These are phyloP conservation scores for Ophiostoma perfectum DNA, from an alignment of 2,329 filamentous ascomycete genomes.

Conservation along the genomic window DNA sequence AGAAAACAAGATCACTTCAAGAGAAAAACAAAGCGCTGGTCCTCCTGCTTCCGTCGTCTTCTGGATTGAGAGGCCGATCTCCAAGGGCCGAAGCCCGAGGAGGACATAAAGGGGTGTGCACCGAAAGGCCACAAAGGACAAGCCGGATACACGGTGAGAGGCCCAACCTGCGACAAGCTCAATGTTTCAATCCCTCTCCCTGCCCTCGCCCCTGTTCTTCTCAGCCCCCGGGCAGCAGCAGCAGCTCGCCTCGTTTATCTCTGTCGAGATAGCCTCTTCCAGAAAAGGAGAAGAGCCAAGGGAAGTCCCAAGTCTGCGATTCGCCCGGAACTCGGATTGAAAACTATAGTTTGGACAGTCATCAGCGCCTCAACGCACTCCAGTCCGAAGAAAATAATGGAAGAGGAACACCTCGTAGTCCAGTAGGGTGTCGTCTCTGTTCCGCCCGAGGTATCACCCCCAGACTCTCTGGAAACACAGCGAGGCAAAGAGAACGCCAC, in stretches of 20 bases:
- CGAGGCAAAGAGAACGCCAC: not conserved
- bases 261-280: not conserved
- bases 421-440: slow-evolving; percentile 15
- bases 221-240: not conserved
- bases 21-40: not conserved
- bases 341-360: slow-evolving; percentile 35
- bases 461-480: not conserved
- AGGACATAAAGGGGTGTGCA: not conserved
- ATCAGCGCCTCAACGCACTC: slow-evolving; percentile 23
- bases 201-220: not conserved
- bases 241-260: not conserved
- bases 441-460: not conserved
- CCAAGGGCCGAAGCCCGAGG: not conserved
- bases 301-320: slow-evolving; percentile 22
- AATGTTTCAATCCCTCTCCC: not conserved
- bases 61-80: slow-evolving; percentile 11
- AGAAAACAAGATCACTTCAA: not conserved
- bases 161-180: not conserved
- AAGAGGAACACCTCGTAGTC: not conserved
- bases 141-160: not conserved
- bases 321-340: slow-evolving; percentile 36
- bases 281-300: slow-evolving; percentile 23
- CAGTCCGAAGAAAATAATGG: not conserved
- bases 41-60: not conserved
- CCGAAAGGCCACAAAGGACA: not conserved